Base-by-base conservation (phyloP, 371 early-diverging fungal species). In the Mortierella sp. region DNA sequence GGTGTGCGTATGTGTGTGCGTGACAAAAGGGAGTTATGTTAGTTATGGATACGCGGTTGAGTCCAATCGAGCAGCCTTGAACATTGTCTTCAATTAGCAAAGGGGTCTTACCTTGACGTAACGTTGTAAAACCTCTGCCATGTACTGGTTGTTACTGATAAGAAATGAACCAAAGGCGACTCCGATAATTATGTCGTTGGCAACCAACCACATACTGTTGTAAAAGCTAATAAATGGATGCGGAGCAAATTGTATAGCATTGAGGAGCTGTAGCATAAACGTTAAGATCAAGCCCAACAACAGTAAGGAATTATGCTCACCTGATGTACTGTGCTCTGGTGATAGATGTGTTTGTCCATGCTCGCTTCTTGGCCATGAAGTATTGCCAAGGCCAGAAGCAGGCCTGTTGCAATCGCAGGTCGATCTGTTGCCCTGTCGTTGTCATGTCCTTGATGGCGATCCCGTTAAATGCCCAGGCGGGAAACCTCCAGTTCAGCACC, bases 131-230 rank as follows among this genome's bases (percentile, higher is more conserved):
- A 90, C 84, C 10, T 89, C 88, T 10, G 94, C 91, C 87, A 95
- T 90, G 26, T 88, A 82, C 11, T 89, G 83, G 70, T 89, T 89
- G 78, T 96, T 91, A 34, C 90, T 89, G 34, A 94, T 89, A 48
- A 98, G 76, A 61, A 94, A 92, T 0, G 93, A 91, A 6, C 97
- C 97, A 5, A 97, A 82, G 0, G 96, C 93, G 0, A 96, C 82
- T 0, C 98, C 98, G 72, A 99, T 92, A 70, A 97, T 94, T 16
- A 98, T 92, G 87, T 98, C 98, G 77, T 98, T 96, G 0, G 95
- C 95, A 13, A 96, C 93, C n/a, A 97, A 93, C 97, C 98, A 99
- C 88, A 97, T 94, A 73, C 95, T 96, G 88, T 98, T 98, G 89
- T 97, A 97, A 82, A 98, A 97, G 72, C 97, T 96, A 69, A 19